Base-by-base conservation (phyloP, 441 rosid species). In the Erodium moschatum region DNA sequence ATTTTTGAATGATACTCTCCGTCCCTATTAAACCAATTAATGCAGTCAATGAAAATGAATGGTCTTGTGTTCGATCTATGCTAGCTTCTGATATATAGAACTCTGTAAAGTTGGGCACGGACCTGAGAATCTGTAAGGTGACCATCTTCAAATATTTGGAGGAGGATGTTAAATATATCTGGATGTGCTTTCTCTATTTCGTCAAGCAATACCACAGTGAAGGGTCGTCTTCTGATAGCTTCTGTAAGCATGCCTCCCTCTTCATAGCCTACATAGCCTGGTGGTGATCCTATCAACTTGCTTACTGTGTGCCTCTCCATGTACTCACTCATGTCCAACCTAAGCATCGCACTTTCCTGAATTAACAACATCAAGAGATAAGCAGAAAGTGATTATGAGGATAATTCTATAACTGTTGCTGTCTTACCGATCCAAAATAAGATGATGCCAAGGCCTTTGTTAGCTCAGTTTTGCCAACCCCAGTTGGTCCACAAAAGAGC, bases 101-200 rank as follows among this genome's bases (percentile, higher is more conserved):
- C 10, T 40, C 44, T 8, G 44, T 40, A 40, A 40, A 40, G 44
- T 40, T 40, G 65, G 31, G 42, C 67, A 74, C 76, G 1, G 74
- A 92, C 98, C 96, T 74, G 95, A 73, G 94, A 88, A 82, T 88
- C 94, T 12, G 91, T 86, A 11, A 88, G 84, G 74, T 88, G 94
- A 67, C 94, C 94, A 13, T 88, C 94, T 77, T 88, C 94, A 69
- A 88, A 86, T 69, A 88, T 73, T 67, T 88, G 94, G 75, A 88
- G 88, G 73, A 88, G 91, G 74, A 88, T 86, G 81, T 85, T 88
- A 76, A 88, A 88, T 71, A 86, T 78, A 77, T 88, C 91, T 0
- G 91, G 94, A 75, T 88, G 94, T 38, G 94, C 94, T 79, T 86
- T 88, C 81, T 88, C 94, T 64, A 88, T 88, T 74, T 88, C 94